phyloP scores from a whole-genome alignment of 352 stramenopile genomes.

The Phytophthora agathidicida region DNA sequence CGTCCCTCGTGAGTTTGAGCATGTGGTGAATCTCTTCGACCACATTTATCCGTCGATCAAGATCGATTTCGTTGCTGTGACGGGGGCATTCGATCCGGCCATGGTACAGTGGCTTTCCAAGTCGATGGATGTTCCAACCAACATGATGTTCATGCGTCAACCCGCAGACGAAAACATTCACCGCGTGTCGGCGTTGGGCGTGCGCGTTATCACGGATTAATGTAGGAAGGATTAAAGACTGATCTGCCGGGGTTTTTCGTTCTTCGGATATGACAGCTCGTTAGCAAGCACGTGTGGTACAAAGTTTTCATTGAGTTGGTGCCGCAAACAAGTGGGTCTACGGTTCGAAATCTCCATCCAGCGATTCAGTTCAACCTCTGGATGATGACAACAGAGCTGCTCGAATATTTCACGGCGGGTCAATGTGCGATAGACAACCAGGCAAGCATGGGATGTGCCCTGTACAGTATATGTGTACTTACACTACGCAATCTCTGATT shows the following conservation, averaged over 20 bases:
- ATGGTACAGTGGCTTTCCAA: slow-evolving; percentile 86
- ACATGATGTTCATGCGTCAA: slow-evolving; percentile 93
- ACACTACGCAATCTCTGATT: no score
- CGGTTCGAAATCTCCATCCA: no score
- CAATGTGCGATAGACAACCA: slow-evolving; percentile 12
- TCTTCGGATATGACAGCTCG: no score
- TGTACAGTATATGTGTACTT: no score
- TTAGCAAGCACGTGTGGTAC: no score
- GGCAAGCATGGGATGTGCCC: slow-evolving; percentile 21
- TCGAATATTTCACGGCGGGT: background rate
- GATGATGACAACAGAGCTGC: background rate
- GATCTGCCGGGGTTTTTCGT: no score
- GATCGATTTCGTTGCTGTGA: slow-evolving; percentile 87
- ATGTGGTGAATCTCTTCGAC: slow-evolving; percentile 84
- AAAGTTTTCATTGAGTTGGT: no score
- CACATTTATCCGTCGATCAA: slow-evolving; percentile 92
- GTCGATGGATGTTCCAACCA: slow-evolving; percentile 74
- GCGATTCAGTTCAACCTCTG: slow-evolving; percentile 6
- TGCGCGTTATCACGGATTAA: slow-evolving; percentile 82
- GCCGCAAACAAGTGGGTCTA: background rate
- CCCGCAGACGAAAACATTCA: slow-evolving; percentile 79
- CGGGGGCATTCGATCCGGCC: slow-evolving; percentile 67
- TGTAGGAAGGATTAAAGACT: no score
- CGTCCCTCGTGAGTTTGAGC: slow-evolving; percentile 39
- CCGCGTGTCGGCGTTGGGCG: slow-evolving; percentile 71